phyloP scores from a whole-genome alignment of 208 protist species.

The Angomonas deanei region DNA sequence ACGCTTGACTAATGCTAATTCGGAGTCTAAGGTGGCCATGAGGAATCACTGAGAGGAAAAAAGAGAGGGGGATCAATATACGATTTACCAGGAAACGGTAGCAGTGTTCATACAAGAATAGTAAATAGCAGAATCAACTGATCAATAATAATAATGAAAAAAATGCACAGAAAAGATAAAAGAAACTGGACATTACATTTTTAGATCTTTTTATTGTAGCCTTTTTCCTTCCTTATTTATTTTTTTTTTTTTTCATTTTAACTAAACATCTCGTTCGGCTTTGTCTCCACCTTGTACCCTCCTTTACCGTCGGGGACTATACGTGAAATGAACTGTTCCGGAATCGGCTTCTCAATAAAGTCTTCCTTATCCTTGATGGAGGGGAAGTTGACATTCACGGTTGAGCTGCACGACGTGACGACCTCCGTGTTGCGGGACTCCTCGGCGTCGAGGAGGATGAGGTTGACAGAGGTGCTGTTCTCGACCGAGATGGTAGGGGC shows the following conservation, averaged over 20 bases:
- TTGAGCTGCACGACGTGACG: slow-evolving; percentile 64
- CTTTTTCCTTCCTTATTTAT: slow-evolving; percentile 8
- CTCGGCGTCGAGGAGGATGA: slow-evolving; percentile 59
- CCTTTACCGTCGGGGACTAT: slow-evolving; percentile 59
- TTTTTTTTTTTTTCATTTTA: slow-evolving; percentile 5
- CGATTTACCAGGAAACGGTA: neutral
- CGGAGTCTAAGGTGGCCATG: slow-evolving; percentile 66
- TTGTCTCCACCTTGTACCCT: slow-evolving; percentile 61
- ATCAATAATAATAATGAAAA: slow-evolving; percentile 2
- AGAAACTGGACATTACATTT: neutral
- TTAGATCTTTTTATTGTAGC: neutral
- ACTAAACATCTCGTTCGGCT: slow-evolving; percentile 20
- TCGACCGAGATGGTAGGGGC: slow-evolving; percentile 65
- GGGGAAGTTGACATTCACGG: slow-evolving; percentile 72
- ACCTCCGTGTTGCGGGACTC: slow-evolving; percentile 62
- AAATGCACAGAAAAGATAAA: neutral
- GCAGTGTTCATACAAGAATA: no score
- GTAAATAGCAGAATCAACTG: no score
- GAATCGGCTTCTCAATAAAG: slow-evolving; percentile 63
- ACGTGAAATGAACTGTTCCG: slow-evolving; percentile 74
- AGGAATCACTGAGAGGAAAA: slow-evolving; percentile 3
- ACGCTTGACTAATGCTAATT: slow-evolving; percentile 75
- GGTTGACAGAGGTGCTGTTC: slow-evolving; percentile 49
- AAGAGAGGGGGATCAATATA: slow-evolving; percentile 5
- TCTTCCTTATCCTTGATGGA: slow-evolving; percentile 42